Evolutionary conservation across 106 monocot genomes (phyloP).

Genomic region (Iris macrosiphon): DNA sequence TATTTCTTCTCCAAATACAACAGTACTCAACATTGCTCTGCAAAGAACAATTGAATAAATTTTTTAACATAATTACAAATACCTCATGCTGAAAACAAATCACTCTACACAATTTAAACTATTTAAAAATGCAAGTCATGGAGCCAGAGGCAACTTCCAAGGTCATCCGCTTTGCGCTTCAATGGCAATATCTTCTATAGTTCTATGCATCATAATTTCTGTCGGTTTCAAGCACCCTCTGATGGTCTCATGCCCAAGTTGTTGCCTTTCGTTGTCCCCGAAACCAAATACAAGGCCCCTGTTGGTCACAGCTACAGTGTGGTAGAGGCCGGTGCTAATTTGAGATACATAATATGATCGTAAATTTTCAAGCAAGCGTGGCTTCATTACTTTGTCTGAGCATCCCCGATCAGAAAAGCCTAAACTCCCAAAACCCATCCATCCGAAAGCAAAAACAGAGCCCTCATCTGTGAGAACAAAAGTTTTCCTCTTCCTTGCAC

Average conservation of each 20-base stretch:
- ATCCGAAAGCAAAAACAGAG: conserved; percentile 69
- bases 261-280: conserved; percentile 79
- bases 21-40: too few species aligned
- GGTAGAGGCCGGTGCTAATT: conserved; percentile 84
- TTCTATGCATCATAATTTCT: conserved; percentile 45
- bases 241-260: conserved; percentile 69
- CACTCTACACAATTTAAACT: neutral
- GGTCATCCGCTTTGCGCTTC: conserved; percentile 24
- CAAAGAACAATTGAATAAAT: too few species aligned
- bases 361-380: conserved; percentile 49
- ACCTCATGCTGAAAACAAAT: too few species aligned
- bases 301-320: conserved; percentile 76
- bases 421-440: conserved; percentile 89
- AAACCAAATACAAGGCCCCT: conserved; percentile 72
- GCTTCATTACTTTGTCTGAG: conserved; percentile 86
- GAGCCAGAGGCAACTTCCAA: neutral
- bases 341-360: conserved; percentile 44
- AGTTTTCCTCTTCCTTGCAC: conserved; percentile 97
- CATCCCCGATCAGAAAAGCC: conserved; percentile 63
- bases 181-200: conserved; percentile 26
- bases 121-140: neutral
- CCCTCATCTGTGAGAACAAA: conserved; percentile 83
- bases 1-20: too few species aligned
- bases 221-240: conserved; percentile 67
- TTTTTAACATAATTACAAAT: too few species aligned